Conservation (phyloP, 108 stramenopile species). For the Cylindrotheca fusiformis region DNA sequence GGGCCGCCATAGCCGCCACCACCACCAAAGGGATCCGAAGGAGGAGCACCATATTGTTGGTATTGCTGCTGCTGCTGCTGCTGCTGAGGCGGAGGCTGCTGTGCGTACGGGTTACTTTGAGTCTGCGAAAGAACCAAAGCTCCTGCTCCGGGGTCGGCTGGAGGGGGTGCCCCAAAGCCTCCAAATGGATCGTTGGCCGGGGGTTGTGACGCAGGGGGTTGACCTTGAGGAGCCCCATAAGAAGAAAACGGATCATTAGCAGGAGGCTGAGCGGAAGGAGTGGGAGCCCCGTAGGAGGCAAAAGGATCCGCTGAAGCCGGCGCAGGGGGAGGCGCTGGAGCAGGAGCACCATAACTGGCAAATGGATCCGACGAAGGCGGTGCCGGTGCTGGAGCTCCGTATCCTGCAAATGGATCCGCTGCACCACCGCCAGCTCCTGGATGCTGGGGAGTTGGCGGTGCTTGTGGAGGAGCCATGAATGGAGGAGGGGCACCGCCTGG, state of each 20-base stretch:
- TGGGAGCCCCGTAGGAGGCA: conserved; percentile 28
- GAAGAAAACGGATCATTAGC: conserved; percentile 26
- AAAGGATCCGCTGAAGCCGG: conserved; percentile 12
- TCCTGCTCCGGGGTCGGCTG: conserved; percentile 3
- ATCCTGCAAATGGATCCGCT: conserved; percentile 14
- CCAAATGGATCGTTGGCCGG: conserved; percentile 37
- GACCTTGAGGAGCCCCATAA: conserved; percentile 20
- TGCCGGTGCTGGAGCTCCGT: conserved; percentile 3
- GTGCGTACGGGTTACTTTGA: conserved; percentile 53
- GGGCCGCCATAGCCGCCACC: conserved; percentile 29
- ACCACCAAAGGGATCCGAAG: conserved; percentile 18
- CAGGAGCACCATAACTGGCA: conserved; percentile 17
- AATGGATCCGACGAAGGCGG: conserved; percentile 6
- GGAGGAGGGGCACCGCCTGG: neutral
- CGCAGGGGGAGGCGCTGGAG: conserved; percentile 6
- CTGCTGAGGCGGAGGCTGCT: neutral
- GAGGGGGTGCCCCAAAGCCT: conserved; percentile 21
- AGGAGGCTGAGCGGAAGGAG: conserved; percentile 9
- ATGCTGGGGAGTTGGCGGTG: conserved; percentile 24
- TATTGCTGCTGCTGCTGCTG: conserved; percentile 7
- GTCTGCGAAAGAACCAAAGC: conserved; percentile 26
- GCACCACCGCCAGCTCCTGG: conserved; percentile 25
- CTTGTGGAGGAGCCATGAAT: conserved; percentile 10
- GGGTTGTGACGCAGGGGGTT: conserved; percentile 13
- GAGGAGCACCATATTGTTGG: conserved; percentile 18